Base-by-base conservation (phyloP, 441 rosid genomes). In the Biscutella auriculata region DNA sequence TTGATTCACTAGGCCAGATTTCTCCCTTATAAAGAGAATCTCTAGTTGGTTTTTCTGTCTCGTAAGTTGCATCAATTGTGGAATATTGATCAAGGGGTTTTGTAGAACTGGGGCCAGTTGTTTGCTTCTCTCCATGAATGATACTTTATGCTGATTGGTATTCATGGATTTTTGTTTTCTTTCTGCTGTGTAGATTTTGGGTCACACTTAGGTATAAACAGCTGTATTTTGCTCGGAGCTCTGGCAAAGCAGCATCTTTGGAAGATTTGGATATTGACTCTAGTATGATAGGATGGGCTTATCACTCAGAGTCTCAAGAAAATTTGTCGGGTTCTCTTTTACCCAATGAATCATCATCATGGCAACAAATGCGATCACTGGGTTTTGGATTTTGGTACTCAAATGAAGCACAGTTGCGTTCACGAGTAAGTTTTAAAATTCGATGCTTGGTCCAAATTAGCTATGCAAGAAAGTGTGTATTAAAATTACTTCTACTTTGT, bases 291-390 rank as follows among this genome's bases (percentile, higher is more conserved):
- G 82, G 69, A 60, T 88, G 96, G 95, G 96, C 95, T 57, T 92
- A 81, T 76, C 98, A 88, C 62, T 92, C 96, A 63, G 98, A 86
- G 63, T 88, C 89, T 72, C 95, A 83, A 72, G 98, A 92, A 76
- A 77, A 66, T 68, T 73, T 92, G 65, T 70, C 84, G 62, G 68
- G 44, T 60, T 77, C 84, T 67, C 63, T 82, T 74, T 81, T 92
- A 48, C 82, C 89, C 21, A 76, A 58, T 73, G 96, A 88, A 66
- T 76, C 94, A 68, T 76, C 94, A 68, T 92, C 23, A 2, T 19
- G 98, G 98, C 77, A 77, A 72, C 95, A 84, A 77, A 83, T 88
- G 87, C 83, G 76, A 57, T 70, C 77, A 53, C 75, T 86, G 75
- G 98, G 96, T 40, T 75, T 84, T 76, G 98, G 98, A 72, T 85